A percentile compares a stretch with the other conserved stretches of the same genome.
Evolutionary conservation across 768 basidiomycete genomes (phyloP).

Genomic region (Cystobasidiopsis lactophilus): DNA sequence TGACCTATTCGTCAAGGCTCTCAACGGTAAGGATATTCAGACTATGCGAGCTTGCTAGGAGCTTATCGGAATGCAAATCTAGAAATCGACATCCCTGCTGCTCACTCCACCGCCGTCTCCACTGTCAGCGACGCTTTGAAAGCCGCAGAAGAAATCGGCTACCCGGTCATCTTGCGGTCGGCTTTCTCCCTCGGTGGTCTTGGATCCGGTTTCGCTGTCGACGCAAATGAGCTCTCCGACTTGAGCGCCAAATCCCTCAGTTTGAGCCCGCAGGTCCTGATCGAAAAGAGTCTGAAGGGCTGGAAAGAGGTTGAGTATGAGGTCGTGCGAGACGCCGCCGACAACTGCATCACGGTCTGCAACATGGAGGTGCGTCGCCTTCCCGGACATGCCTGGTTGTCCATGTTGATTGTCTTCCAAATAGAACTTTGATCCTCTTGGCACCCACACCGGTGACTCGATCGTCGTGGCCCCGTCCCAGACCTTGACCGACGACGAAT

Average conservation of each 20-base stretch:
- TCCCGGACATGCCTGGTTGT: not conserved
- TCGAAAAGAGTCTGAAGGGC: conserved; percentile 95
- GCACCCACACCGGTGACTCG: conserved; percentile 96
- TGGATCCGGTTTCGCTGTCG: conserved; percentile 90
- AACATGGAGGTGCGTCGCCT: conserved; percentile 43
- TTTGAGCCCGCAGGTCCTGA: conserved; percentile 81
- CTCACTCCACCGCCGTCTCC: conserved; percentile 90
- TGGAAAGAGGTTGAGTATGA: conserved; percentile 99
- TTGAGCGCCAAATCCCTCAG: conserved; percentile 74
- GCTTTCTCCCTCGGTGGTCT: conserved; percentile 96
- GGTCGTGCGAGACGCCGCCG: conserved; percentile 91
- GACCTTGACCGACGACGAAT: conserved; percentile 61
- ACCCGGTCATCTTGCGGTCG: conserved; percentile 81
- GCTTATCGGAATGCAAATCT: conserved; percentile 1
- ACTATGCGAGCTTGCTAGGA: not conserved
- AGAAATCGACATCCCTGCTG: conserved; percentile 95
- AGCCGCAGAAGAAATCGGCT: conserved; percentile 77
- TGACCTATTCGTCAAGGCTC: conserved; percentile 80
- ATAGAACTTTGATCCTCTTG: conserved; percentile 94
- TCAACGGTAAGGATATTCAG: conserved; percentile 45
- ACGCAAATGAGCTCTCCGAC: conserved; percentile 83
- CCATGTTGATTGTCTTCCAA: conserved; percentile 14
- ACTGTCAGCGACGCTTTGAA: conserved; percentile 74
- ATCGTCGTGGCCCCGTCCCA: conserved; percentile 98
- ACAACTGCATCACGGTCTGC: conserved; percentile 96